Evolutionary conservation across 2,329 filamentous ascomycete species (phyloP).

Genomic region (Albifimbria verrucaria): DNA sequence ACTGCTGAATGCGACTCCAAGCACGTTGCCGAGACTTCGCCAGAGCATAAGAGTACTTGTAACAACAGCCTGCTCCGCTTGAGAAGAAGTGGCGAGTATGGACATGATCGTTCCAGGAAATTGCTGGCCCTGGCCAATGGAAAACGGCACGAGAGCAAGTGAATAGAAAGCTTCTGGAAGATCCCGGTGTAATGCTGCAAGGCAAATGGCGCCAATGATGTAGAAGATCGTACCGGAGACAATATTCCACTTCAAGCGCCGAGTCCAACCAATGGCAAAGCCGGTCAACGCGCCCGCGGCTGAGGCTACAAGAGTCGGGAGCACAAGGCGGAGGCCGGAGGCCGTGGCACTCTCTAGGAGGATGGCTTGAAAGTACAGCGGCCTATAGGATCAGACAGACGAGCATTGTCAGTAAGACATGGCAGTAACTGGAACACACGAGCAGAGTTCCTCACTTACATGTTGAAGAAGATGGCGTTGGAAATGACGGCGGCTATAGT

Average conservation of each 20-base stretch:
- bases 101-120: constrained; percentile 64
- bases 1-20: constrained; percentile 70
- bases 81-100: constrained; percentile 56
- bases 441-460: no score
- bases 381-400: constrained; percentile 35
- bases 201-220: constrained; percentile 46
- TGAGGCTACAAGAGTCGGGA: constrained; percentile 57
- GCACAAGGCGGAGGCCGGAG: constrained; percentile 69
- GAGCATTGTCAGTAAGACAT: no score
- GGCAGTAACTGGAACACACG: no score
- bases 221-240: constrained; percentile 45
- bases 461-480: constrained; percentile 59
- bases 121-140: constrained; percentile 60
- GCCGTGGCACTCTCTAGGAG: constrained; percentile 65
- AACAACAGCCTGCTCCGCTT: constrained; percentile 63
- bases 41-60: constrained; percentile 70
- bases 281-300: constrained; percentile 54
- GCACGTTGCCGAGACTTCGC: constrained; percentile 67
- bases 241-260: constrained; percentile 58
- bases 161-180: constrained; percentile 53
- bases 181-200: constrained; percentile 46
- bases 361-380: constrained; percentile 74
- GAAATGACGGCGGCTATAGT: constrained; percentile 47
- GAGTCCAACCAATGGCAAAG: constrained; percentile 58
- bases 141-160: constrained; percentile 52